phyloP scores from a whole-genome alignment of 2,329 filamentous ascomycete genomes.

The Ceratocystis lukuohia region DNA sequence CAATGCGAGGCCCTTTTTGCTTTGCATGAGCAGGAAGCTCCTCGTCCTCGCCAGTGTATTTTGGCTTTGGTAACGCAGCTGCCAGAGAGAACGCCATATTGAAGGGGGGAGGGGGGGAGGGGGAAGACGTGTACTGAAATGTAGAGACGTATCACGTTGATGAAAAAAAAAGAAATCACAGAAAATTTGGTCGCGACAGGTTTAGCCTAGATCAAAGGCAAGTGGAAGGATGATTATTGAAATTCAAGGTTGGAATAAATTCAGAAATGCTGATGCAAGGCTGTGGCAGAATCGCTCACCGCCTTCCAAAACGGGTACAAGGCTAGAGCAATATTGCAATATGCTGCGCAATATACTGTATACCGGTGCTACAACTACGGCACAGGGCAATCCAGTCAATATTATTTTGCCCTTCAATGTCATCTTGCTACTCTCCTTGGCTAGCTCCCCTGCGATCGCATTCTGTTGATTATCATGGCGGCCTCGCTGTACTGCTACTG shows the following conservation, averaged over 20 bases:
- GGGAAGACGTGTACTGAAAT: not conserved
- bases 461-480: too few relatives aligned
- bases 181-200: not conserved
- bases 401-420: too few relatives aligned
- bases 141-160: not conserved
- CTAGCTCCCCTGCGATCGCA: too few relatives aligned
- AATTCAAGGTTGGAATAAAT: conserved; percentile 4
- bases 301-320: not conserved
- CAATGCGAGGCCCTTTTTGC: conserved; percentile 67
- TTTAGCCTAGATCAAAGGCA: too few relatives aligned
- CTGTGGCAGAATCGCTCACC: conserved; percentile 15
- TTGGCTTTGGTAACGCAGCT: conserved; percentile 72
- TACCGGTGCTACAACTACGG: too few relatives aligned
- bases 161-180: not conserved
- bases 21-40: conserved; percentile 58
- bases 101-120: not conserved
- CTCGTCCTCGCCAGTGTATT: conserved; percentile 82
- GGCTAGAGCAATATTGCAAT: too few relatives aligned
- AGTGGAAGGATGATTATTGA: not conserved
- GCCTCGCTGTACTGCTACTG: not conserved
- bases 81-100: conserved; percentile 55
- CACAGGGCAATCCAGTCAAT: too few relatives aligned
- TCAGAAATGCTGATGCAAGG: not conserved
- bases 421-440: too few relatives aligned
- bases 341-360: too few relatives aligned